A percentile compares a stretch with the other conserved stretches of the same genome.
Conservation (phyloP, 108 stramenopile species). For the Stephanodiscus triporus region DNA sequence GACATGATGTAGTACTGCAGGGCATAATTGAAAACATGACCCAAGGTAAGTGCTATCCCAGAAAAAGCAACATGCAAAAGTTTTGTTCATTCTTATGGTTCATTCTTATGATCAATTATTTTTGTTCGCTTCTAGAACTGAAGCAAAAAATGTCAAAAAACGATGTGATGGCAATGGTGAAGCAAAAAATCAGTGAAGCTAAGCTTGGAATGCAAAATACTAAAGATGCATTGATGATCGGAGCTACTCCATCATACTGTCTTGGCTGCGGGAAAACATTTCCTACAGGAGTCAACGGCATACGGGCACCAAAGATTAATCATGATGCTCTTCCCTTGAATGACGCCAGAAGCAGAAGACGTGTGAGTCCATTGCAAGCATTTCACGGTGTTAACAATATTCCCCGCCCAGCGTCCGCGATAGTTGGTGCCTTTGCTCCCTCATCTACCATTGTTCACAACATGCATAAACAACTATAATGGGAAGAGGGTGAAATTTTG, state of each 20-base stretch:
- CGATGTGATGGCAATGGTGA: constrained; percentile 28
- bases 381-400: not conserved
- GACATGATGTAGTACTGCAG: constrained; percentile 23
- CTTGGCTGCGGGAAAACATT: constrained; percentile 30
- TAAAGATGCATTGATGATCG: constrained; percentile 36
- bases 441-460: not conserved
- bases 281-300: constrained; percentile 33
- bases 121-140: constrained; percentile 9
- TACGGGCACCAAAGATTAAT: constrained; percentile 29
- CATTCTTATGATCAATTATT: not conserved
- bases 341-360: constrained; percentile 23
- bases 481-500: not conserved
- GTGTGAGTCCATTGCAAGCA: constrained; percentile 17
- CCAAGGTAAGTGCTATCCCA: constrained; percentile 14
- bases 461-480: not conserved
- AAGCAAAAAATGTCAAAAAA: constrained; percentile 35
- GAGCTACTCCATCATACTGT: constrained; percentile 25
- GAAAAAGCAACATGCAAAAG: too few relatives aligned
- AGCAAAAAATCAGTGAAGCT: constrained; percentile 18
- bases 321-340: constrained; percentile 26
- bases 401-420: constrained; percentile 10
- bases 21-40: constrained; percentile 35
- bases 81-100: not conserved
- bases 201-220: constrained; percentile 39
- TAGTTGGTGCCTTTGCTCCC: constrained; percentile 1